A percentile compares a stretch with the other conserved stretches of the same genome.
phyloP scores from a whole-genome alignment of 2,329 filamentous ascomycete genomes.

The Clonostachys byssicola region DNA sequence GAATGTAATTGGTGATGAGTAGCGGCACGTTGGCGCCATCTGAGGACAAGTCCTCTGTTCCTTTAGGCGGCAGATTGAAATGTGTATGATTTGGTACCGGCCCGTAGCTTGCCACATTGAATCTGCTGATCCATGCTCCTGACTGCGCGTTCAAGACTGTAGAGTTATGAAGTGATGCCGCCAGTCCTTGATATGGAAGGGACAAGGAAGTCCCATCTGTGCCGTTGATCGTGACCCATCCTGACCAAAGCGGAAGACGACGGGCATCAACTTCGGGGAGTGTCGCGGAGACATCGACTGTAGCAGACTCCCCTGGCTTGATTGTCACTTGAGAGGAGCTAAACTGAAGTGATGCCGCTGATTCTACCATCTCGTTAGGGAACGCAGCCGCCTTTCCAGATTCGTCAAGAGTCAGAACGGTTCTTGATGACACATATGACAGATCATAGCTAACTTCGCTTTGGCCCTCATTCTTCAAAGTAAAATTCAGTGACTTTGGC shows the following conservation, averaged over 20 bases:
- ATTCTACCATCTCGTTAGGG: slow-evolving; percentile 34
- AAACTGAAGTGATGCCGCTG: slow-evolving; percentile 36
- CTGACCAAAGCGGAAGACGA: slow-evolving; percentile 34
- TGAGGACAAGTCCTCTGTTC: slow-evolving; percentile 13
- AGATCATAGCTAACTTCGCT: slow-evolving; percentile 46
- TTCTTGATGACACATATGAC: slow-evolving; percentile 42
- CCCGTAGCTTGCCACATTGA: slow-evolving; percentile 18
- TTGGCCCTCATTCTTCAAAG: slow-evolving; percentile 48
- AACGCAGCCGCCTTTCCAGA: slow-evolving; percentile 23
- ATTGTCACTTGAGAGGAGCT: slow-evolving; percentile 37
- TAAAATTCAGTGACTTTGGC: slow-evolving; percentile 41
- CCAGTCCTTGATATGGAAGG: slow-evolving; percentile 33
- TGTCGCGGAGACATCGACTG: slow-evolving; percentile 38
- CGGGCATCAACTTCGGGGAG: slow-evolving; percentile 10
- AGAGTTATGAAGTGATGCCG: slow-evolving; percentile 21
- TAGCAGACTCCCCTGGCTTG: slow-evolving; percentile 31
- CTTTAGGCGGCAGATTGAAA: slow-evolving; percentile 35
- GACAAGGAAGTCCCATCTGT: slow-evolving; percentile 26
- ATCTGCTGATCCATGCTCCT: slow-evolving; percentile 25
- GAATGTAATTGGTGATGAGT: slow-evolving; percentile 2
- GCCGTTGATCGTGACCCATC: slow-evolving; percentile 32
- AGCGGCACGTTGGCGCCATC: slow-evolving; percentile 16
- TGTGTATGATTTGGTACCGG: slow-evolving; percentile 25
- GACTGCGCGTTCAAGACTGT: slow-evolving; percentile 21
- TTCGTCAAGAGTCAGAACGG: slow-evolving; percentile 43